Conservation (phyloP, 306 rosid genomes). For the Amphicarpaea edgeworthii region DNA sequence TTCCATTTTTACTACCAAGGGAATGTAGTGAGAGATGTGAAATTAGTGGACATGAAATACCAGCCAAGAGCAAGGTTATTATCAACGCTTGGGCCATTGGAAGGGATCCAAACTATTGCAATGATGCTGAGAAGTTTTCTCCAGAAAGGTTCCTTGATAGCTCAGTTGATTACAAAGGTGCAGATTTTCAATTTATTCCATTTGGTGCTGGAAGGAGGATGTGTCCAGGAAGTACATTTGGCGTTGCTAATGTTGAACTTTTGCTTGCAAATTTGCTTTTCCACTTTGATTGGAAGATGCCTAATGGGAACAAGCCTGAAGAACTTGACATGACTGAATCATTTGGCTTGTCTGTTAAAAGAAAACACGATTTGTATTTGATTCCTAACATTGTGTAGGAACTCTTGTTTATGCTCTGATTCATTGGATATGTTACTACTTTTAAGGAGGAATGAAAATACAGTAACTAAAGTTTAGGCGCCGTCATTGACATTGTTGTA, state of each 20-base stretch:
- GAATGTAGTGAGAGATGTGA: slow-evolving; percentile 36
- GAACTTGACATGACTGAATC: slow-evolving; percentile 37
- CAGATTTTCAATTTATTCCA: slow-evolving; percentile 32
- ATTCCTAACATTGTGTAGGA: background rate
- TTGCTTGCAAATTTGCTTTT: slow-evolving; percentile 11
- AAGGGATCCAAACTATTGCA: slow-evolving; percentile 39
- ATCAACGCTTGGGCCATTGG: slow-evolving; percentile 40
- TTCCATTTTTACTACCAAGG: slow-evolving; percentile 44
- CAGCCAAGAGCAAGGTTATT: slow-evolving; percentile 40
- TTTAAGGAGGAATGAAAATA: background rate
- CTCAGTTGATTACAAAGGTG: slow-evolving; percentile 23
- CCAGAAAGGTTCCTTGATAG: slow-evolving; percentile 35
- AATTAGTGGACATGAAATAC: slow-evolving; percentile 38
- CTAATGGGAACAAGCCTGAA: background rate
- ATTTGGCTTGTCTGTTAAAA: background rate
- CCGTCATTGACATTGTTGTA: background rate
- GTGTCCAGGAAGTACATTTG: slow-evolving; percentile 44
- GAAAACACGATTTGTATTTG: slow-evolving; percentile 14
- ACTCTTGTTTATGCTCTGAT: background rate
- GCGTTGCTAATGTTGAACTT: slow-evolving; percentile 13
- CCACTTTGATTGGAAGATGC: slow-evolving; percentile 35
- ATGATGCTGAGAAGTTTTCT: background rate
- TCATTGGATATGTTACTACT: background rate
- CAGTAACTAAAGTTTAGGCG: background rate
- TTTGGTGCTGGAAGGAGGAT: slow-evolving; percentile 44